phyloP scores from a whole-genome alignment of 2,329 filamentous ascomycete genomes.

The Epichloe sibirici region DNA sequence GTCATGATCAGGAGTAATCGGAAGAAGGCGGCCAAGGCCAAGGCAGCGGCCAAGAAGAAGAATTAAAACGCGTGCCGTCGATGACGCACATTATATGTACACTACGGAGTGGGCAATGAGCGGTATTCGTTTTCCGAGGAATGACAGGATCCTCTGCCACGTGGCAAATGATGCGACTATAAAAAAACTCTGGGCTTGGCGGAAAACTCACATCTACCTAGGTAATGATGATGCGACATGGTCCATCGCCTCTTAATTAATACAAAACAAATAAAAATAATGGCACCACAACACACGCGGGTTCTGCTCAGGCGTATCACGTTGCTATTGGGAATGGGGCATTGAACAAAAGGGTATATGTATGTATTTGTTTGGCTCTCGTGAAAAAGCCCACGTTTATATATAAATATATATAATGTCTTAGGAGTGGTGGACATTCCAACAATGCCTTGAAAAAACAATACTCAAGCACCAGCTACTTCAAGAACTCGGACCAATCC shows the following conservation, averaged over 20 bases:
- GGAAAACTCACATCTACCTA: too few species aligned
- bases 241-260: too few species aligned
- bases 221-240: too few species aligned
- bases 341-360: background rate
- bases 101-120: background rate
- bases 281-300: too few species aligned
- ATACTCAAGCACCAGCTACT: background rate
- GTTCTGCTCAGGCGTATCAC: too few species aligned
- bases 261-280: too few species aligned
- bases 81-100: too few species aligned
- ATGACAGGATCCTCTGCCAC: too few species aligned
- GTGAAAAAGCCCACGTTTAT: slow-evolving; percentile 8
- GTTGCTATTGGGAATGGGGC: too few species aligned
- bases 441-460: slow-evolving; percentile 6
- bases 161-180: too few species aligned
- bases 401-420: background rate
- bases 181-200: too few species aligned
- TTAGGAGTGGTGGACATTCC: background rate
- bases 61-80: slow-evolving; percentile 33
- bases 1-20: slow-evolving; percentile 99
- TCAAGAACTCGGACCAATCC: slow-evolving; percentile 4
- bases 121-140: background rate
- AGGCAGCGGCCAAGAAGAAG: slow-evolving; percentile 79
- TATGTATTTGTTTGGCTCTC: slow-evolving; percentile 18
- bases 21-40: slow-evolving; percentile 93